phyloP scores from a whole-genome alignment of 2,329 filamentous ascomycete species.

The Pleurostoma richardsiae region DNA sequence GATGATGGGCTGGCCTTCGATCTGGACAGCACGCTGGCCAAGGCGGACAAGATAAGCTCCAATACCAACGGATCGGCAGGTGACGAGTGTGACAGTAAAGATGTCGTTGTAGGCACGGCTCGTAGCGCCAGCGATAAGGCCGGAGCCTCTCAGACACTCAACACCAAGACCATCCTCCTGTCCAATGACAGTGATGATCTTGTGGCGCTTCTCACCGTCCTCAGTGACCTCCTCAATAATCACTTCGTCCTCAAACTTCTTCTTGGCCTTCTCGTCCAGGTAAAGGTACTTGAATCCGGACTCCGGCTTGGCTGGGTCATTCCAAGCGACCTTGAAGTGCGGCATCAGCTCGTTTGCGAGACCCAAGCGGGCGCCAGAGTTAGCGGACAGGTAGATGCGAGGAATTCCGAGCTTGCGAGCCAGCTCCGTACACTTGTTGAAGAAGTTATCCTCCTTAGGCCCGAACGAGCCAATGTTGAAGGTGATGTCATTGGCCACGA shows the following conservation, averaged over 20 bases:
- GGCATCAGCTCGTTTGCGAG: conserved; percentile 96
- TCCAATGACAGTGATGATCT: conserved; percentile 90
- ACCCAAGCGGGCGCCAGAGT: conserved; percentile 96
- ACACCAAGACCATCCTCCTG: conserved; percentile 95
- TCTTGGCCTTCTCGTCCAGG: conserved; percentile 79
- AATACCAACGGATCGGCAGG: conserved; percentile 97
- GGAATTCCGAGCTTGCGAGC: conserved; percentile 92
- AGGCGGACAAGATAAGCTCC: conserved; percentile 98
- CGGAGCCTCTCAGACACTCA: conserved; percentile 93
- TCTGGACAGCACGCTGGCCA: conserved; percentile 96
- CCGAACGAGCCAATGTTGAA: conserved; percentile 99
- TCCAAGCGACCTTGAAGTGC: conserved; percentile 97
- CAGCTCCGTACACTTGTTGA: conserved; percentile 97
- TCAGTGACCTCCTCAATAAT: conserved; percentile 85
- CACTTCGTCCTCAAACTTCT: conserved; percentile 79
- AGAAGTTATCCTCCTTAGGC: conserved; percentile 94
- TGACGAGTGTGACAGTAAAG: conserved; percentile 96
- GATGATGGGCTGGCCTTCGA: conserved; percentile 98
- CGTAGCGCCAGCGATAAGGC: conserved; percentile 96
- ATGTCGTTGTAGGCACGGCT: conserved; percentile 98
- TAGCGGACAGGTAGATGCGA: conserved; percentile 95
- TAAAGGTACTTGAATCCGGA: conserved; percentile 97
- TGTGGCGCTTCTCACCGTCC: conserved; percentile 84
- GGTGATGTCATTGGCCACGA: conserved; percentile 98
- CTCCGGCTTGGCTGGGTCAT: conserved; percentile 74